These are phyloP conservation scores for Circinella umbellata DNA, from an alignment of 371 early-diverging fungal species.

Conservation along the genomic window DNA sequence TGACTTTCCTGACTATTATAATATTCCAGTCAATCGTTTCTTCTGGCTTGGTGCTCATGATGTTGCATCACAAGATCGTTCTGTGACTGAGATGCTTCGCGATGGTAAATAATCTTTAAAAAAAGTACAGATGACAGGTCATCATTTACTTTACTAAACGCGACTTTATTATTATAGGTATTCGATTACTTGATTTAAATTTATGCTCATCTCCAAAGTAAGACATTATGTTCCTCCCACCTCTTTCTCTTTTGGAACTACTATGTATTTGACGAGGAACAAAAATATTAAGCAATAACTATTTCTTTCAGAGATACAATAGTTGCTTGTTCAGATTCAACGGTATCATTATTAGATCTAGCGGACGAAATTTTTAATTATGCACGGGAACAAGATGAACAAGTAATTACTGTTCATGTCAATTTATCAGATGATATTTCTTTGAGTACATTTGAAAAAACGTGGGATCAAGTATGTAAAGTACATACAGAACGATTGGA, in stretches of 20 bases:
- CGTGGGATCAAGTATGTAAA: conserved; percentile 40
- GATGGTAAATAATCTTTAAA: conserved; percentile 22
- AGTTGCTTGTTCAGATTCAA: conserved; percentile 13
- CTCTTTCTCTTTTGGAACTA: background rate
- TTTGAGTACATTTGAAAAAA: conserved; percentile 27
- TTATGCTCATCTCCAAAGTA: conserved; percentile 21
- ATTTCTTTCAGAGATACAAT: background rate
- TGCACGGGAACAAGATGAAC: conserved; percentile 26
- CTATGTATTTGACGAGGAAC: too few species aligned
- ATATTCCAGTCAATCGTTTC: conserved; percentile 39
- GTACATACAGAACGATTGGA: conserved; percentile 33
- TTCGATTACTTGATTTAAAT: conserved; percentile 22
- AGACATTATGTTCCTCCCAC: background rate
- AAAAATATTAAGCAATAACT: too few species aligned
- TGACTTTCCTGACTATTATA: conserved; percentile 34
- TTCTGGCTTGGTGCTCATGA: conserved; percentile 41
- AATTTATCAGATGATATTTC: conserved; percentile 16
- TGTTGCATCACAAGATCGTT: conserved; percentile 18
- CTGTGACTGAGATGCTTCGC: conserved; percentile 29
- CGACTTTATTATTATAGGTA: conserved; percentile 10
- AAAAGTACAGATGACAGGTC: too few species aligned
- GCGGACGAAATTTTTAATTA: conserved; percentile 30
- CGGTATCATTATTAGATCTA: conserved; percentile 22
- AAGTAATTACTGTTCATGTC: conserved; percentile 36
- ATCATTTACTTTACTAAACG: background rate